Evolutionary conservation across 73 alveolate species (phyloP), one percentile per base, ranked within the genome.

Genomic region (Urostyla sp.): DNA sequence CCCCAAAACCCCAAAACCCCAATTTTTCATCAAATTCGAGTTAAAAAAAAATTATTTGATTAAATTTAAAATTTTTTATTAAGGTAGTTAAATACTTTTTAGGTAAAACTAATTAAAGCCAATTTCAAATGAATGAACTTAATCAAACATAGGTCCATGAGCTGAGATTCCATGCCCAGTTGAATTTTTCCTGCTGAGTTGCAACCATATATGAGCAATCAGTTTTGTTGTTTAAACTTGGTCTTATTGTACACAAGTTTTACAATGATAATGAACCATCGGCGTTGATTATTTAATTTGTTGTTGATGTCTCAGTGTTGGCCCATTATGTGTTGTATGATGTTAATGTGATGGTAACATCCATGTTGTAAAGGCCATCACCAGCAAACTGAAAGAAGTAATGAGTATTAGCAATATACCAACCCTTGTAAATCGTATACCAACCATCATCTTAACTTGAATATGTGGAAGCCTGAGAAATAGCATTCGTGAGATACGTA

Each of bases 101-200:
- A 40, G 15, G 10, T 15, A 40, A 11, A 40, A 11, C 10, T 11
- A 15, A 40, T 15, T 40, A 40, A 11, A 10, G 10, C 10, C 51
- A 50, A 50, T 10, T 40, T 40, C 10, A 50, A 50, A 20, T 50
- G 8, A 50, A 7, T 10, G 7, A 50, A 50, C 8, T 50, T 13
- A 10, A 55, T 69, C 83, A 69, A 46, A 69, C 83, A 46, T 69
- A 69, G 32, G n/a, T 69, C 83, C 83, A 69, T 27, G 43, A 6
- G 8, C 16, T 1, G 31, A 69, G 44, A 7, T 2, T 16, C 83
- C 83, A 69, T 27, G 28, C 30, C 67, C 53, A 69, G 36, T 69
- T 44, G 28, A 69, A n/a, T n/a, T n/a, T n/a, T n/a, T n/a, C n/a
- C 69, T 13, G 72, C 69, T 13, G 24, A 46, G 34, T 69, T 69